Percentiles rank a stretch among this genome's conserved stretches.
Conservation (phyloP, 225 moss, liverwort and hornwort genomes). For the Takakia lepidozioides region DNA sequence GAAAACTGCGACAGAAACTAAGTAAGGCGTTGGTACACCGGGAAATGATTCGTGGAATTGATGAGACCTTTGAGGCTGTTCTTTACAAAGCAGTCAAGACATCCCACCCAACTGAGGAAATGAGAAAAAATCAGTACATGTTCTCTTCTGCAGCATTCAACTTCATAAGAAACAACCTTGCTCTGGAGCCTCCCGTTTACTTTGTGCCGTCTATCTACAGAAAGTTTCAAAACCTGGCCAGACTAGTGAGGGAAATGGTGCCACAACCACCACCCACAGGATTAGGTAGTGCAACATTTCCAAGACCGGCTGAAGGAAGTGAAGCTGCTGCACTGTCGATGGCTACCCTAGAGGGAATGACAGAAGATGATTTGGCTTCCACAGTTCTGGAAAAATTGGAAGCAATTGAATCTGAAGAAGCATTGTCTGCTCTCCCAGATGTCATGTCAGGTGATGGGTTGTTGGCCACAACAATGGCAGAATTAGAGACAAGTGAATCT, state of each 20-base stretch:
- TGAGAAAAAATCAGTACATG: conserved; percentile 15
- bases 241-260: conserved; percentile 22
- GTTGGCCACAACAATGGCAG: conserved; percentile 12
- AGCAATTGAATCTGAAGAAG: not conserved
- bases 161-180: conserved; percentile 25
- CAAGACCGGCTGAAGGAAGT: not conserved
- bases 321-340: not conserved
- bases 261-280: not conserved
- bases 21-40: conserved; percentile 6
- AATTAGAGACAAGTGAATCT: conserved; percentile 9
- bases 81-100: conserved; percentile 10
- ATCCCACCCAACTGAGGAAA: conserved; percentile 16
- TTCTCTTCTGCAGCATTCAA: conserved; percentile 21
- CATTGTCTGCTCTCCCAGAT: not conserved
- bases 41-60: conserved; percentile 27
- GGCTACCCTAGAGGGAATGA: too few relatives aligned
- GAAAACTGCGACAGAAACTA: conserved; percentile 15
- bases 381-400: not conserved
- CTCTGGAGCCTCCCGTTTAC: conserved; percentile 22
- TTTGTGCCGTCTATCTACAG: conserved; percentile 26
- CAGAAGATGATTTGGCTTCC: too few relatives aligned
- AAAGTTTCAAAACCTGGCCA: conserved; percentile 30
- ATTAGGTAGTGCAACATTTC: not conserved
- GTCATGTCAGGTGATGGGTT: conserved; percentile 7
- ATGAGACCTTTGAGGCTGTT: conserved; percentile 13